phyloP scores from a whole-genome alignment of 257 asterid species.

The Scutellaria baicalensis region DNA sequence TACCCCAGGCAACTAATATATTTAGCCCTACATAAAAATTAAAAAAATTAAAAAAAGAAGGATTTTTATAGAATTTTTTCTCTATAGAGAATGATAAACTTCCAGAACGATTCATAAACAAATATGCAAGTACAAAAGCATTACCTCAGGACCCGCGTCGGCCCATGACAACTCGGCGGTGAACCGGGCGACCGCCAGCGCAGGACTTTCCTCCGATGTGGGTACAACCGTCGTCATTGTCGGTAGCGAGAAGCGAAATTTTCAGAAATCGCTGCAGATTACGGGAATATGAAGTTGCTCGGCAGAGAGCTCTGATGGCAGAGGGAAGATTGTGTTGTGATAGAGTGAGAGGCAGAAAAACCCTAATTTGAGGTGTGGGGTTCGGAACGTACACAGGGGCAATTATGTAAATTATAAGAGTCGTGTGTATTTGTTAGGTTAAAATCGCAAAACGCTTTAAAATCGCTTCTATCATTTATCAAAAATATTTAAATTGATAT shows the following conservation, averaged over 20 bases:
- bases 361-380: slow-evolving; percentile 17
- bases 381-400: not conserved
- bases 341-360: slow-evolving; percentile 5
- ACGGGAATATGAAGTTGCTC: not conserved
- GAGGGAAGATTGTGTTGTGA: not conserved
- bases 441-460: not conserved
- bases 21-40: not conserved
- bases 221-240: slow-evolving; percentile 88
- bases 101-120: not conserved
- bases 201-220: slow-evolving; percentile 87
- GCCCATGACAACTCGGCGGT: slow-evolving; percentile 84
- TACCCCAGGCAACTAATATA: too few relatives aligned
- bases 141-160: slow-evolving; percentile 87
- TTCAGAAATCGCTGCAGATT: slow-evolving; percentile 6
- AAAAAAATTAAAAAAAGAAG: not conserved
- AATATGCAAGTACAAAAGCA: not conserved
- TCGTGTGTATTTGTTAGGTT: not conserved
- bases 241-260: not conserved
- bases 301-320: slow-evolving; percentile 22
- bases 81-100: not conserved
- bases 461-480: not conserved
- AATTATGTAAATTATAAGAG: not conserved
- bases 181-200: slow-evolving; percentile 74
- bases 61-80: not conserved
- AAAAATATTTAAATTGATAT: too few relatives aligned